phyloP scores from a whole-genome alignment of 805 yeast species.

The Ogataea siamensis region DNA sequence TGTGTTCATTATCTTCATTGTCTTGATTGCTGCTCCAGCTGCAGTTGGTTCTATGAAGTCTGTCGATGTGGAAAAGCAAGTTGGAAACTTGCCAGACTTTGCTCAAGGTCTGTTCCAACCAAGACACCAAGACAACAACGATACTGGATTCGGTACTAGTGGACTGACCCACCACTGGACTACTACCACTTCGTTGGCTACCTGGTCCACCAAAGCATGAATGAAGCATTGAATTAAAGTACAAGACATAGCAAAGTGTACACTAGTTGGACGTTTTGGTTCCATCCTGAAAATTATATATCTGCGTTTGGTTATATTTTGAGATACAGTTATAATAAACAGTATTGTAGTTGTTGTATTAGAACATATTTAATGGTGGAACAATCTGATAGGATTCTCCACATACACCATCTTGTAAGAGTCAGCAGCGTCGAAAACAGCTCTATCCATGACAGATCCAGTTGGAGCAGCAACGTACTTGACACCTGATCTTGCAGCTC shows the following conservation, averaged over 20 bases:
- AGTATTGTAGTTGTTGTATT: background rate
- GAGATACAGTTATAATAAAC: slow-evolving; percentile 8
- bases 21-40: slow-evolving; percentile 88
- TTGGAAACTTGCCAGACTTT: slow-evolving; percentile 33
- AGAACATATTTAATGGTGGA: slow-evolving; percentile 73
- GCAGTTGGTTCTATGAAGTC: slow-evolving; percentile 55
- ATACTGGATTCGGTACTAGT: slow-evolving; percentile 60
- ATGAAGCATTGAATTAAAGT: slow-evolving; percentile 4
- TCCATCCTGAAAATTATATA: slow-evolving; percentile 9
- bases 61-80: slow-evolving; percentile 39
- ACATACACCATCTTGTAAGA: slow-evolving; percentile 86
- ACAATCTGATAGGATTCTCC: slow-evolving; percentile 94
- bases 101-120: slow-evolving; percentile 84
- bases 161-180: slow-evolving; percentile 44
- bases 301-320: slow-evolving; percentile 11
- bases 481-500: slow-evolving; percentile 97
- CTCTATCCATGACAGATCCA: slow-evolving; percentile 97
- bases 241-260: slow-evolving; percentile 9
- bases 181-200: slow-evolving; percentile 40
- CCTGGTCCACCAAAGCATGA: slow-evolving; percentile 51
- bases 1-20: slow-evolving; percentile 67
- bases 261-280: slow-evolving; percentile 5
- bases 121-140: slow-evolving; percentile 75
- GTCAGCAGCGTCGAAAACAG: slow-evolving; percentile 94
- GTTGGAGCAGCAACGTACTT: slow-evolving; percentile 95